Base-by-base conservation (phyloP, 1,139 yeast genomes). In the Geotrichum candidum region DNA sequence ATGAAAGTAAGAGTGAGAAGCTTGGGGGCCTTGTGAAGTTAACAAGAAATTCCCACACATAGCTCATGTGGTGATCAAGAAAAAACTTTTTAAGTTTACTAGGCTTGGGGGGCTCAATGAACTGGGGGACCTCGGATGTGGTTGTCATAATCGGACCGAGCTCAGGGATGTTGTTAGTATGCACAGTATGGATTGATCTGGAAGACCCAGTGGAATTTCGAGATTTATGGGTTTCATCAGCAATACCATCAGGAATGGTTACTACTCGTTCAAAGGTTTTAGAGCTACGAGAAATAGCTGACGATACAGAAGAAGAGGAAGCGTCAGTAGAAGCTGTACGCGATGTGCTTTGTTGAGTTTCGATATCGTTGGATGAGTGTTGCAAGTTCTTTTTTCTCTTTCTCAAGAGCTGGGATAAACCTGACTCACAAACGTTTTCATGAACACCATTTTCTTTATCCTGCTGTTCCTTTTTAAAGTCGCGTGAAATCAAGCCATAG, bases 11-110 rank as follows among this genome's bases (percentile, higher is more conserved):
- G 55, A 90, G 81, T 0, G 92, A 78, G 54, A 86, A 67, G 1
- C 95, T 86, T 56, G 85, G 85, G 0, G 96, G 95, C n/a, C 95
- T 80, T 54, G 80, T 69, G 65, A 91, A 81, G 73, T 90, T 90
- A 68, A 81, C 81, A 1, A 79, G 29, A 64, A 81, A 76, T 57
- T 76, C 75, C 9, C 75, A 69, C 29, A 72, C 65, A 33, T 73
- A 65, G 31, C 71, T 70, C 58, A 73, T 9, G 25, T 25, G 51
- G 22, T 57, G 53, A 50, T 65, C 62, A 27, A 41, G 15, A n/a
- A 53, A 35, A 50, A 51, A 57, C 29, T 53, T 48, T 25, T 60
- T 51, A 13, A 52, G 35, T 33, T 10, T 27, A 13, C 18, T 15
- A n/a, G 53, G 53, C 10, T 15, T 25, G 25, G 53, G 53, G 15